Evolutionary conservation across 176 grass and related monocot species (phyloP).

Genomic region (Puccinellia tenuiflora): DNA sequence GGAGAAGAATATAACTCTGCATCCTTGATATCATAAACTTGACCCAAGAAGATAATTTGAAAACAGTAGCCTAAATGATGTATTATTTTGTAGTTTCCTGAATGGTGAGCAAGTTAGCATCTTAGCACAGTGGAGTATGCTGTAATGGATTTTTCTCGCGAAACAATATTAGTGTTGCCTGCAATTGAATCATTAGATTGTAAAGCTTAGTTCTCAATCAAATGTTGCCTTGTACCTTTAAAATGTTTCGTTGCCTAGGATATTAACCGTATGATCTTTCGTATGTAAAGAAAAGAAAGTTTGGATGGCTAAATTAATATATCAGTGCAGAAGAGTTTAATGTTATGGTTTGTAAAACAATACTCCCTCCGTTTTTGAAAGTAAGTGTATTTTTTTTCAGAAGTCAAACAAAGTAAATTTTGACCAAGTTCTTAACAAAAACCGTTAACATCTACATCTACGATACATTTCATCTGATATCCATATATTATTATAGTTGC

Average conservation of each 20-base stretch:
- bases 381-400: too few species aligned
- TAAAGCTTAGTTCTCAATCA: not conserved
- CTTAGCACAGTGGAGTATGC: not conserved
- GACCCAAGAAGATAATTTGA: not conserved
- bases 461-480: too few species aligned
- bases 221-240: not conserved
- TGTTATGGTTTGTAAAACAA: not conserved
- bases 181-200: not conserved
- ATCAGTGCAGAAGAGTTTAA: not conserved
- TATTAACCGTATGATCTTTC: not conserved
- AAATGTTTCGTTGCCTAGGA: not conserved
- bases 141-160: not conserved
- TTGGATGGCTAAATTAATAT: not conserved
- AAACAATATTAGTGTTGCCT: conserved; percentile 1
- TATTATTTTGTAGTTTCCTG: conserved; percentile 8
- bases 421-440: too few species aligned
- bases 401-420: too few species aligned
- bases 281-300: not conserved
- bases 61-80: not conserved
- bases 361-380: too few species aligned
- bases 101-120: not conserved
- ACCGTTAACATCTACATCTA: too few species aligned
- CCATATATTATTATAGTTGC: too few species aligned
- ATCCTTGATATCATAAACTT: not conserved
- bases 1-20: not conserved